Conservation (phyloP, 2,329 filamentous ascomycete species). For the Xylaria sp. region DNA sequence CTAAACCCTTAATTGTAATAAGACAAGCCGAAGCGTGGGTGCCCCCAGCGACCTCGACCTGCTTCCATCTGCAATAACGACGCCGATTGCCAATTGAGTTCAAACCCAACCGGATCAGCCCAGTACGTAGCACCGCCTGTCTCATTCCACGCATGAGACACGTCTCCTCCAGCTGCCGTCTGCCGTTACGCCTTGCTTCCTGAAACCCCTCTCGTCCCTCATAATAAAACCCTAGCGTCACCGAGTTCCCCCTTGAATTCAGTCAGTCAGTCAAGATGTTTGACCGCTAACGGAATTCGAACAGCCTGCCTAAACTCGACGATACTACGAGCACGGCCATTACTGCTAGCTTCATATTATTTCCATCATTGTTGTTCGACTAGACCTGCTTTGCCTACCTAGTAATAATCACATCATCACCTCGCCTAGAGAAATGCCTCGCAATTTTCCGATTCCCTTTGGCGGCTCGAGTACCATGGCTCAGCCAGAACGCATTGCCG, state of each 20-base stretch:
- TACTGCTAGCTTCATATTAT: slow-evolving; percentile 31
- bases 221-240: neutral
- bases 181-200: neutral
- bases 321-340: slow-evolving; percentile 22
- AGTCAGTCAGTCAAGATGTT: neutral
- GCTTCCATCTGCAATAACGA: slow-evolving; percentile 26
- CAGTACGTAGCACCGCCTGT: slow-evolving; percentile 22
- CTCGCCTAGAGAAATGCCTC: slow-evolving; percentile 61
- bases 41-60: slow-evolving; percentile 26
- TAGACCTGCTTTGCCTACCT: slow-evolving; percentile 22
- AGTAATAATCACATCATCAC: slow-evolving; percentile 35
- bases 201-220: neutral
- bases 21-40: slow-evolving; percentile 28
- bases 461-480: slow-evolving; percentile 60
- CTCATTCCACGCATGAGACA: neutral
- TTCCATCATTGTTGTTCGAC: slow-evolving; percentile 17
- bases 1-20: slow-evolving; percentile 38
- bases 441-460: slow-evolving; percentile 68
- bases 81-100: slow-evolving; percentile 15
- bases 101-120: slow-evolving; percentile 4
- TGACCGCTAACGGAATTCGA: slow-evolving; percentile 18
- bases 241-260: neutral
- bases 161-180: neutral
- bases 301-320: slow-evolving; percentile 17
- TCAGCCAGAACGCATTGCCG: slow-evolving; percentile 60